Percentiles rank a stretch among this genome's conserved stretches.
These are phyloP conservation scores for Cronartium ribicola DNA, from an alignment of 1,284 basidiomycete genomes.

Conservation along the genomic window DNA sequence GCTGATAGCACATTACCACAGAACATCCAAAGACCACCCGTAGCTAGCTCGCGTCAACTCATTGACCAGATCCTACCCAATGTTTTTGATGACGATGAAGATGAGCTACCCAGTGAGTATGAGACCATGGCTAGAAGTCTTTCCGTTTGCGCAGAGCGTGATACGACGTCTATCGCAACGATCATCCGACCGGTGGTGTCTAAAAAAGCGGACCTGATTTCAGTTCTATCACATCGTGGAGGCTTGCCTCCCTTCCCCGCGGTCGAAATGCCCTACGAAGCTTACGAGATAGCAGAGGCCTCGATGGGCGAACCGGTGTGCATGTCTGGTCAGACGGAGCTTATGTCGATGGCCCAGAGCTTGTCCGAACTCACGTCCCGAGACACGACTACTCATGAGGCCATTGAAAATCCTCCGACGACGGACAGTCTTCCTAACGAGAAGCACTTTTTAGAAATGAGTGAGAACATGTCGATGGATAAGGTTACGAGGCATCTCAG, in stretches of 20 bases:
- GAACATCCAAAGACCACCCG: slow-evolving; percentile 36
- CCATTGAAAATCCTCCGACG: slow-evolving; percentile 37
- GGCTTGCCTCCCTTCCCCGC: slow-evolving; percentile 15
- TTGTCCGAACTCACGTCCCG: slow-evolving; percentile 38
- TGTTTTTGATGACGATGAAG: slow-evolving; percentile 41
- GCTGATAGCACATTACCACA: slow-evolving; percentile 35
- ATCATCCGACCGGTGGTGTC: slow-evolving; percentile 34
- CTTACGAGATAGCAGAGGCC: slow-evolving; percentile 27
- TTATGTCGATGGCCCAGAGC: slow-evolving; percentile 35
- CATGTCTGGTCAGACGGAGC: not conserved
- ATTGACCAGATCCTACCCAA: slow-evolving; percentile 18
- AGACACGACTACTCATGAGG: slow-evolving; percentile 28
- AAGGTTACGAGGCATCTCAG: slow-evolving; percentile 38
- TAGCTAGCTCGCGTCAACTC: slow-evolving; percentile 12
- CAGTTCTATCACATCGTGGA: slow-evolving; percentile 36
- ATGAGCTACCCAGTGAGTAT: slow-evolving; percentile 22
- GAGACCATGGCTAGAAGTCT: slow-evolving; percentile 37
- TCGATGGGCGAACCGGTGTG: slow-evolving; percentile 14
- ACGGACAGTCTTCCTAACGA: not conserved
- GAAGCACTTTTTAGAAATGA: not conserved
- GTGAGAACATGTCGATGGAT: slow-evolving; percentile 32
- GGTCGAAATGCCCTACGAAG: slow-evolving; percentile 35
- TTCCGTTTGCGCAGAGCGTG: slow-evolving; percentile 18
- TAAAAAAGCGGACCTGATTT: slow-evolving; percentile 33
- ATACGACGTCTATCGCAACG: slow-evolving; percentile 20